Conservation (phyloP, 129 eudicot species). For the Heracleum sosnowskyi region DNA sequence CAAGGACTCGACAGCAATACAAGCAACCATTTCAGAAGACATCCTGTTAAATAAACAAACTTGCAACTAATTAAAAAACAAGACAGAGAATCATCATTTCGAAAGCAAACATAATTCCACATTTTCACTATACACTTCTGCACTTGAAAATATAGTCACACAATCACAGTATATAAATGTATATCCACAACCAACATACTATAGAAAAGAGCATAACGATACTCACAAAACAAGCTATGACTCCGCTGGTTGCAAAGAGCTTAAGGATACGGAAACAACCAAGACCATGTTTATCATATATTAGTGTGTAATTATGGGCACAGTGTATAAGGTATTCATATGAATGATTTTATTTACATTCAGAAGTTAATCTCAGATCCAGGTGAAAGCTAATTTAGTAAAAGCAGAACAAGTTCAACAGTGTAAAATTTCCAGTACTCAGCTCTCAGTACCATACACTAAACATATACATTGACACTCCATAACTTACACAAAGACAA, state of each 20-base stretch:
- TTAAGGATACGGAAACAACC: background rate
- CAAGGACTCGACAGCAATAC: slow-evolving; percentile 71
- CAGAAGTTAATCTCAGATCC: background rate
- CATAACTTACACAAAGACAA: background rate
- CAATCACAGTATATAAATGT: too few relatives aligned
- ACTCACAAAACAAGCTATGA: background rate
- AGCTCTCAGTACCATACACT: background rate
- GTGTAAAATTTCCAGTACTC: background rate
- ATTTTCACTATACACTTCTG: background rate
- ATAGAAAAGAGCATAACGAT: background rate
- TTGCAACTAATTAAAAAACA: background rate
- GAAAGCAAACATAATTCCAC: background rate
- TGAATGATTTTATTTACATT: background rate
- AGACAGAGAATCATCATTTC: background rate
- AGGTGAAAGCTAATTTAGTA: background rate
- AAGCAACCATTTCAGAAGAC: slow-evolving; percentile 68
- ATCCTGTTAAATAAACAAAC: slow-evolving; percentile 37
- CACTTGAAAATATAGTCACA: background rate
- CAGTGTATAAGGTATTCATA: background rate
- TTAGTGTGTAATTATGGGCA: background rate
- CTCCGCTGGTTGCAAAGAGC: background rate
- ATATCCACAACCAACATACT: background rate
- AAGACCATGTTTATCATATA: background rate
- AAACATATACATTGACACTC: background rate
- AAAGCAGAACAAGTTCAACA: background rate